These are phyloP conservation scores for Neurospora pannonica DNA, from an alignment of 495 filamentous ascomycete genomes.

Conservation along the genomic window DNA sequence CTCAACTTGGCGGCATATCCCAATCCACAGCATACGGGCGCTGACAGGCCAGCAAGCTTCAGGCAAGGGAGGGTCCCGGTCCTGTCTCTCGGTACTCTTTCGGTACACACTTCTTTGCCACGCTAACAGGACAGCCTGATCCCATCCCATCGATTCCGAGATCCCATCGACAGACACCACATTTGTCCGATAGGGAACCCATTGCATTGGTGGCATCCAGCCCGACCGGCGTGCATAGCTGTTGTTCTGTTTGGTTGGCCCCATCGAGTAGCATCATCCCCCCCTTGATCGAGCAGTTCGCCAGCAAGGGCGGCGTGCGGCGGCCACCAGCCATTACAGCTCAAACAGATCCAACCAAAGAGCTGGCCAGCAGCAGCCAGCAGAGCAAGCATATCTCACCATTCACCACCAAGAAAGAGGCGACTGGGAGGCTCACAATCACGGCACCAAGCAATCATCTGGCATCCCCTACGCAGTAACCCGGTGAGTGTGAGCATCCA, in stretches of 20 bases:
- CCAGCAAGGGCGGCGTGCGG: slow-evolving; percentile 15
- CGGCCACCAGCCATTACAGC: slow-evolving; percentile 1
- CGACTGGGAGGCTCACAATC: not conserved
- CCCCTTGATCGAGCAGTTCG: slow-evolving; percentile 13
- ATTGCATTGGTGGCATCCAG: slow-evolving; percentile 16
- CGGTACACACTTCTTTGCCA: not conserved
- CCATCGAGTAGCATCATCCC: not conserved
- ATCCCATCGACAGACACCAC: slow-evolving; percentile 6
- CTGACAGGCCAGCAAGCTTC: not conserved
- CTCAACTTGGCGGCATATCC: not conserved
- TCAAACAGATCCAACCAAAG: slow-evolving; percentile 13
- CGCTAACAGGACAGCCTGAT: not conserved
- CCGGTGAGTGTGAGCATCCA: not conserved
- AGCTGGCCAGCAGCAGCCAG: not conserved
- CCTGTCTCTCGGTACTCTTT: not conserved
- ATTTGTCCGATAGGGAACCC: slow-evolving; percentile 11
- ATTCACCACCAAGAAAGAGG: not conserved
- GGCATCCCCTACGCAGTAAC: not conserved
- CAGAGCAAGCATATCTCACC: not conserved
- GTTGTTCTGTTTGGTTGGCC: slow-evolving; percentile 13
- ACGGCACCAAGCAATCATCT: not conserved
- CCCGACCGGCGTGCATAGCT: slow-evolving; percentile 6
- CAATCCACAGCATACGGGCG: not conserved
- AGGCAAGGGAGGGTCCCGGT: not conserved
- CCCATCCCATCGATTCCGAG: slow-evolving; percentile 4